Conservation (phyloP, 2,329 filamentous ascomycete species). For the Cladosporium oxysporum region DNA sequence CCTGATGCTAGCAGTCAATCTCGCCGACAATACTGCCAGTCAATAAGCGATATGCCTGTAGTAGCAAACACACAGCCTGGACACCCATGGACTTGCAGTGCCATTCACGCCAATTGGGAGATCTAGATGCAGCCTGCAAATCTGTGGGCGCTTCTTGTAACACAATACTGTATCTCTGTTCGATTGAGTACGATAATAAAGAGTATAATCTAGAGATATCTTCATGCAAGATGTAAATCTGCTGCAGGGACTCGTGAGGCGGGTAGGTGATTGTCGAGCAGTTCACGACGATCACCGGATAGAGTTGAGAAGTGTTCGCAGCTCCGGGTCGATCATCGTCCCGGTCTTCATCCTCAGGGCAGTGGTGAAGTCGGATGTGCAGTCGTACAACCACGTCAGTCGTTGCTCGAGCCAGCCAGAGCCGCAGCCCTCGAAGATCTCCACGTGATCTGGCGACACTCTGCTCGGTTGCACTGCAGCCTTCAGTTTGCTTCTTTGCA, state of each 20-base stretch:
- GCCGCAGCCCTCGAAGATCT: neutral
- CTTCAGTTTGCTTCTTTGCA: conserved; percentile 15
- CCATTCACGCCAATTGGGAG: neutral
- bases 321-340: neutral
- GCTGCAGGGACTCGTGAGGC: conserved; percentile 8
- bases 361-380: conserved; percentile 14
- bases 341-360: neutral
- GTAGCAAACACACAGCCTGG: neutral
- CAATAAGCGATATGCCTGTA: neutral
- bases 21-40: conserved; percentile 3
- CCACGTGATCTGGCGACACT: neutral
- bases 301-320: neutral
- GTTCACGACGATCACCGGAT: neutral
- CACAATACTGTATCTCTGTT: neutral
- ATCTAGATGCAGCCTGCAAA: neutral
- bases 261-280: conserved; percentile 10
- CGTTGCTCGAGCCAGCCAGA: neutral
- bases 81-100: neutral
- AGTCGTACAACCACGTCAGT: conserved; percentile 17
- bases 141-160: neutral
- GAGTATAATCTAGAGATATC: neutral
- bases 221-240: conserved; percentile 13
- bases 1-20: conserved; percentile 1
- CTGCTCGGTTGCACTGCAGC: conserved; percentile 12
- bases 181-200: neutral